Conservation (phyloP, 176 grass and related monocot genomes). For the Musa schizocarpa region DNA sequence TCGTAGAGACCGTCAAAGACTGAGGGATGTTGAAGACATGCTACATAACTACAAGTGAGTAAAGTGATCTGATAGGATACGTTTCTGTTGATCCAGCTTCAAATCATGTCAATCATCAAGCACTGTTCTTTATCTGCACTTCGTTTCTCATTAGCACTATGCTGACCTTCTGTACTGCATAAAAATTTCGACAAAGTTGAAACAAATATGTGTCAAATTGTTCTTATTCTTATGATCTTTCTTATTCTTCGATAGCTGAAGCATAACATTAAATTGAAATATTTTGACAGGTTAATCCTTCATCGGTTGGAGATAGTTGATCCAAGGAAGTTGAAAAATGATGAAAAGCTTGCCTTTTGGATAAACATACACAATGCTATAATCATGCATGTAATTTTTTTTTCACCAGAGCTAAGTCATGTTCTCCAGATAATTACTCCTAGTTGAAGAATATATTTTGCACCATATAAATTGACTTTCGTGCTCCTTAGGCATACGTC, state of each 20-base stretch:
- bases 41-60: conserved; percentile 14
- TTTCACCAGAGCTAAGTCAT: background rate
- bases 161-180: background rate
- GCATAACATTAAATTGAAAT: background rate
- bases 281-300: conserved; percentile 6
- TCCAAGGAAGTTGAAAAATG: conserved; percentile 16
- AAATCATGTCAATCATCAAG: too few species aligned
- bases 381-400: conserved; percentile 16
- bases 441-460: background rate
- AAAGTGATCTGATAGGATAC: background rate
- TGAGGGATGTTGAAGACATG: conserved; percentile 11
- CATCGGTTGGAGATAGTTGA: conserved; percentile 7
- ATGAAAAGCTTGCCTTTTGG: conserved; percentile 22
- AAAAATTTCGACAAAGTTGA: background rate
- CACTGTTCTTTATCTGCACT: background rate
- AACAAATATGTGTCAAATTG: too few species aligned
- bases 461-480: background rate
- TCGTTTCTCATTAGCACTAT: background rate
- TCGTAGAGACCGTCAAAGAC: background rate
- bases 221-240: background rate
- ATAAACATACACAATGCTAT: conserved; percentile 22
- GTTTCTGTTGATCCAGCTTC: too few species aligned
- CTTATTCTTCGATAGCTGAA: background rate
- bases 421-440: background rate
- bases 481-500: conserved; percentile 2